phyloP scores from a whole-genome alignment of 176 grass and related monocot genomes.

The Otatea glauca region DNA sequence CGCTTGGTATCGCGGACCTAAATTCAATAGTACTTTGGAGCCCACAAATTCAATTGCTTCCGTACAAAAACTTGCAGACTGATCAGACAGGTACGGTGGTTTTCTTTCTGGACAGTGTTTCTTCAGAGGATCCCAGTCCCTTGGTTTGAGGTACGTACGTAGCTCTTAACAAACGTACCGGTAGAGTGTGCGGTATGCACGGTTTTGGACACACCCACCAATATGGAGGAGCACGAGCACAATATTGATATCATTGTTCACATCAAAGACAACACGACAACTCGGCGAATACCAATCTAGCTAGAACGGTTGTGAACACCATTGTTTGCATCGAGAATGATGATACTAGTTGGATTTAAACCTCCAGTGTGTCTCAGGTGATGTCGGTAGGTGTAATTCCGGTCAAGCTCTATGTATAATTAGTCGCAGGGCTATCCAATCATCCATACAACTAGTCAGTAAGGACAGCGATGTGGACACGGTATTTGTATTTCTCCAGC shows the following conservation, averaged over 20 bases:
- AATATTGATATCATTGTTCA: no score
- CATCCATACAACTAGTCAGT: background rate
- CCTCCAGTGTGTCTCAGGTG: no score
- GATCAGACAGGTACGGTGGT: background rate
- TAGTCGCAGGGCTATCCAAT: constrained; percentile 1
- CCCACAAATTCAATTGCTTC: background rate
- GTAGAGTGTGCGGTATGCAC: constrained; percentile 15
- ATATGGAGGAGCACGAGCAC: no score
- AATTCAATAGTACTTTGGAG: background rate
- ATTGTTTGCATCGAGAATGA: background rate
- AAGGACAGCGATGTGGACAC: background rate
- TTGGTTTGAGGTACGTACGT: no score
- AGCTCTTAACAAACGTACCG: background rate
- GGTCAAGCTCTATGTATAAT: background rate
- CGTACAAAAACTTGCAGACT: background rate
- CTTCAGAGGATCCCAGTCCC: background rate
- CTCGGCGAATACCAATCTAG: no score
- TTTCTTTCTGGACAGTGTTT: background rate
- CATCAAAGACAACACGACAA: no score
- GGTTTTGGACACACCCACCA: background rate
- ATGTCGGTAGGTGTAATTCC: background rate
- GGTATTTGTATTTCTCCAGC: background rate
- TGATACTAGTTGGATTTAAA: background rate
- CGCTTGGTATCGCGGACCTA: background rate
- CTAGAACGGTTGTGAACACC: no score